Conservation (phyloP, 805 yeast genomes). For the Yamadazyma akitaensis region DNA sequence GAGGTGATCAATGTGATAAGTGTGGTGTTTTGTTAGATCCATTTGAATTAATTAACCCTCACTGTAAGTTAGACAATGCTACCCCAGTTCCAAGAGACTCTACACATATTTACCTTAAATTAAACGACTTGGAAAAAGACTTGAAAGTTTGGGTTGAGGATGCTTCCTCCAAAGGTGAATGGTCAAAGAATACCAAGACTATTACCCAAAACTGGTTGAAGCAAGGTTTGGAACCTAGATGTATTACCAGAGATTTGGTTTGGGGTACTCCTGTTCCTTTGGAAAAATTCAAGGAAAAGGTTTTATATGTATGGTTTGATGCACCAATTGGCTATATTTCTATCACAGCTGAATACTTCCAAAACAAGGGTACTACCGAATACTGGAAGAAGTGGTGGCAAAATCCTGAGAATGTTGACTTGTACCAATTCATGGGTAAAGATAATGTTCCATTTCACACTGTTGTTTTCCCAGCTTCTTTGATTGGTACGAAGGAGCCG, state of each 20-base stretch:
- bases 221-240: constrained; percentile 89
- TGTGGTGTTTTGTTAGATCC: constrained; percentile 91
- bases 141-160: constrained; percentile 69
- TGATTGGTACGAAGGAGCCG: constrained; percentile 78
- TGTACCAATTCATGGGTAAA: constrained; percentile 98
- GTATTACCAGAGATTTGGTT: constrained; percentile 93
- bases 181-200: constrained; percentile 89
- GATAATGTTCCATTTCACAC: constrained; percentile 99
- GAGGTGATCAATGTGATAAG: constrained; percentile 99
- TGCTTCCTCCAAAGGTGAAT: constrained; percentile 67
- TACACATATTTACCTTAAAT: constrained; percentile 77
- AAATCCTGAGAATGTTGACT: constrained; percentile 79
- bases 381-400: constrained; percentile 95
- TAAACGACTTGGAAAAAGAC: constrained; percentile 79
- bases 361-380: constrained; percentile 25
- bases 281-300: constrained; percentile 81
- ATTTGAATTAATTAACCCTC: constrained; percentile 88
- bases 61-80: constrained; percentile 87
- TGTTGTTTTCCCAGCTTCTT: constrained; percentile 93
- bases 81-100: constrained; percentile 79
- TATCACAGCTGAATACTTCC: constrained; percentile 85
- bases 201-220: constrained; percentile 92
- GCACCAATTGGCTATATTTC: constrained; percentile 97
- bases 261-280: constrained; percentile 99
- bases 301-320: constrained; percentile 97